Base-by-base conservation (phyloP, 352 stramenopile species). In the Phytophthora sp. region DNA sequence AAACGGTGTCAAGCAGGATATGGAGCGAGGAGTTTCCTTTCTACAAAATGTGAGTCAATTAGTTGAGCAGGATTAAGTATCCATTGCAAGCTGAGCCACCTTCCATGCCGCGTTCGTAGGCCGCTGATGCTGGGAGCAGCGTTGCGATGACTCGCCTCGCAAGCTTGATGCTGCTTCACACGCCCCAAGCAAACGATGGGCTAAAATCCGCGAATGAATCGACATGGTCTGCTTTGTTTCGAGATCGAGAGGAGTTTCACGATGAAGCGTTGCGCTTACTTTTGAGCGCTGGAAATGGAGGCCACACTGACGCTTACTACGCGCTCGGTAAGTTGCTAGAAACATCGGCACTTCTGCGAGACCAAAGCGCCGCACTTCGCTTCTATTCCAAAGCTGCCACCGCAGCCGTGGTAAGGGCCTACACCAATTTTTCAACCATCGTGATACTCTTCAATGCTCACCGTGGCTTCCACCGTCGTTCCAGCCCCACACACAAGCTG, bases 211-310 rank as follows among this genome's bases (percentile, higher is more conserved):
- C 13, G 9, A 20, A 8, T 61, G 9, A 0, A 3, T 2, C 43
- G 12, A 3, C 64, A 11, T 63, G 50, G 26, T 56, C 48, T 2
- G 39, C 75, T 24, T 67, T 72, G 15, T 84, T 82, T 38, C 55
- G 59, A 53, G 77, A 90, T 50, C 72, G 70, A 0, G 81, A 89
- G 60, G 76, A 87, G 21, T 63, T 51, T 7, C 80, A 90, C 51
- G 80, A 90, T 48, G 80, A 92, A 62, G 80, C 79, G 13, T 41
- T 92, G 27, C 75, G 67, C 15, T 56, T 90, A 55, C 62, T 90
- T 44, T 62, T 92, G 18, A 86, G 66, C 15, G 80, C 75, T 32
- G 75, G 77, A 3, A 71, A 79, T 26, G 68, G 70, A 15, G 56
- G 69, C 3, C 53, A 77, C n/a, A 52, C 42, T 5, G 69, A 87